Base-by-base conservation (phyloP, 78 protist species). In the Dictyostelium discoideum region DNA sequence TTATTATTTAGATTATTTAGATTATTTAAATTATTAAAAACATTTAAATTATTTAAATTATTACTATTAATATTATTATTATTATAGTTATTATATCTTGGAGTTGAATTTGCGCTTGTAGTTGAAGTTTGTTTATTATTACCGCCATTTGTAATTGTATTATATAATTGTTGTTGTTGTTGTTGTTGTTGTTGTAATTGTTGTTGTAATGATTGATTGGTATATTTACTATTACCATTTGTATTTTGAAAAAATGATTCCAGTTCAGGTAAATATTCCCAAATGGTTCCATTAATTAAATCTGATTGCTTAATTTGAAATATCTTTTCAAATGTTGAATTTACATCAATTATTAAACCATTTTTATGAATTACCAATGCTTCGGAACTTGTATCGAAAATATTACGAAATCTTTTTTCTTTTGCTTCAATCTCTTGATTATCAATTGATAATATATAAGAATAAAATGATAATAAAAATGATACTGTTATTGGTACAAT, bases 241-340 rank as follows among this genome's bases (percentile, higher is more conserved):
- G 26, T 9, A 44, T 79, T n/a, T 20, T 42, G 54, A 63, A 84
- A 84, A 37, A 26, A 84, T 7, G 44, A 37, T 39, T 90, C 95
- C 2, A 90, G 5, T n/a, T 65, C 87, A 0, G 95, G 95, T 72
- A 90, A 29, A n/a, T 82, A 90, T 82, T 90, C 95, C 95, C 95
- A 90, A 82, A 90, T 72, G 11, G 83, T 40, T 48, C 46, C 46
- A 82, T 69, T 81, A 37, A 90, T 16, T 37, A 90, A 22, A 11
- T 40, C 42, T 6, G 84, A 48, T 29, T 24, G 9, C 57, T 80
- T 82, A 73, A 90, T 73, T 82, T 90, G 88, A 73, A 90, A 90
- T 60, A 90, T 80, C 26, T 80, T 90, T 82, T 90, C 95, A 90
- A 90, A 90, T 40, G 95, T 72, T 37, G 82, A 26, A 50, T 90